Conservation (phyloP, 352 stramenopile genomes). For the Pythium brachiatum region DNA sequence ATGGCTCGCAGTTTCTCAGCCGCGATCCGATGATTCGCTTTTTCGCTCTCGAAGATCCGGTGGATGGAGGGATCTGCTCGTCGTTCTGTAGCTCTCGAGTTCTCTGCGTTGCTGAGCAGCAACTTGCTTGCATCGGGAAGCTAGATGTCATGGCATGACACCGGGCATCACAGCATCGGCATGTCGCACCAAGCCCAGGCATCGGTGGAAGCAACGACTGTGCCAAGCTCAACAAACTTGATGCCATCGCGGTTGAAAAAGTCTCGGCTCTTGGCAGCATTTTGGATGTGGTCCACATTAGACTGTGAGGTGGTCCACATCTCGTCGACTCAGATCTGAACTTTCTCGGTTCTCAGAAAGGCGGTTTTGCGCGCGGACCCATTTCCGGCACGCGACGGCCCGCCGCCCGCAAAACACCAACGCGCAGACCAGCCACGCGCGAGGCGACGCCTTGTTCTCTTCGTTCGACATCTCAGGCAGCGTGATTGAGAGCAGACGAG, state of each 20-base stretch:
- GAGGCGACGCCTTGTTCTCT: neutral
- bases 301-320: conserved; percentile 2
- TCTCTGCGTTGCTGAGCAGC: neutral
- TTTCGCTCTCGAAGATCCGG: too few species aligned
- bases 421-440: neutral
- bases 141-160: neutral
- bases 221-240: neutral
- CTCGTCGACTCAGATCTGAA: neutral
- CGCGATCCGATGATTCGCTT: too few species aligned
- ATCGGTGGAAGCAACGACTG: neutral
- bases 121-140: neutral
- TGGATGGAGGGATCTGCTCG: too few species aligned
- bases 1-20: too few species aligned
- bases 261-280: neutral
- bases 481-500: neutral
- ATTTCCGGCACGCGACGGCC: conserved; percentile 1
- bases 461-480: neutral
- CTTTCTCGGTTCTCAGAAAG: neutral
- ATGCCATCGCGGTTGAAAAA: neutral
- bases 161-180: neutral
- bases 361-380: conserved; percentile 6
- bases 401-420: neutral
- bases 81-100: neutral
- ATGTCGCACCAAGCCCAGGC: neutral
- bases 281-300: neutral